phyloP scores from a whole-genome alignment of 169 alveolate species.

The Toxoplasma gondii region DNA sequence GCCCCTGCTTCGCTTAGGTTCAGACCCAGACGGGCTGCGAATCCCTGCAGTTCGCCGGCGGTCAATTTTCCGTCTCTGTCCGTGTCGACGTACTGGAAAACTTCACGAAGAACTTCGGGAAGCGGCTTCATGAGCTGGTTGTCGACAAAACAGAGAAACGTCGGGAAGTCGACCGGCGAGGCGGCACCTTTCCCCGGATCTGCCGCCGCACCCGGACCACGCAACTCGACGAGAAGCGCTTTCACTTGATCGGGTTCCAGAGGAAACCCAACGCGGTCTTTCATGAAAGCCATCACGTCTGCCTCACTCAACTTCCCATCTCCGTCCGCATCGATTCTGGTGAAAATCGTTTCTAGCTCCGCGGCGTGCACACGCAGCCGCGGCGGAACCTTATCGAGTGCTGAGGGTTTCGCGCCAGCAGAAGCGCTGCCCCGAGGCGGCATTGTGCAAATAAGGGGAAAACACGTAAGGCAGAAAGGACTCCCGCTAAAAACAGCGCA shows the following conservation, averaged over 20 bases:
- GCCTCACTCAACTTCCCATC: slow-evolving; percentile 18
- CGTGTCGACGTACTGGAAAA: slow-evolving; percentile 11
- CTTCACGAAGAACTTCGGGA: slow-evolving; percentile 3
- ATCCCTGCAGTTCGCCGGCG: neutral
- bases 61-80: neutral
- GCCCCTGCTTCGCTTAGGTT: neutral
- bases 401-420: neutral
- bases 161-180: neutral
- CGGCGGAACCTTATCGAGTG: neutral
- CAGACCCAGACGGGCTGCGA: neutral
- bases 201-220: neutral
- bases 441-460: neutral
- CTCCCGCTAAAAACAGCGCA: neutral
- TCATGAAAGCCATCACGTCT: slow-evolving; percentile 7
- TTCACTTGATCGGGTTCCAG: slow-evolving; percentile 2
- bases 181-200: neutral
- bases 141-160: neutral
- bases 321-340: neutral
- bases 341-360: slow-evolving; percentile 14
- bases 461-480: neutral
- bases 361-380: neutral
- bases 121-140: neutral
- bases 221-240: neutral
- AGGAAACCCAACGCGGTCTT: slow-evolving; percentile 5
- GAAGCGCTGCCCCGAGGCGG: neutral